Evolutionary conservation across 306 rosid species (phyloP).

Genomic region (Canavalia ensiformis): DNA sequence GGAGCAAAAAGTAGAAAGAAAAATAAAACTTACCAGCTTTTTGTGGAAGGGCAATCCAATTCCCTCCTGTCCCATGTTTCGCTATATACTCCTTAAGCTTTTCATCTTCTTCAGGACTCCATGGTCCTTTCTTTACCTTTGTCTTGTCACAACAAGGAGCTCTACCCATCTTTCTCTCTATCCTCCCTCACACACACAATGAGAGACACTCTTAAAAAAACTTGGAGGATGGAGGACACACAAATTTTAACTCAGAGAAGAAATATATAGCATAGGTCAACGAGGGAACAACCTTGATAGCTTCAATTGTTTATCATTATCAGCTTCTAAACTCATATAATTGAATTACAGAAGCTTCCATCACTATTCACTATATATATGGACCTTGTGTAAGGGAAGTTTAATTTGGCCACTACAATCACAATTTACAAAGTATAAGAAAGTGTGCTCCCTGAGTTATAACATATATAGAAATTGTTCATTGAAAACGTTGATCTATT

Average conservation of each 20-base stretch:
- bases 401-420: constrained; percentile 43
- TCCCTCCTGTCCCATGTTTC: constrained; percentile 75
- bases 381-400: constrained; percentile 30
- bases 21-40: constrained; percentile 61
- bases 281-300: constrained; percentile 38
- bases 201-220: background rate
- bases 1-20: background rate
- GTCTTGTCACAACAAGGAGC: constrained; percentile 89
- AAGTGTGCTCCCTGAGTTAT: constrained; percentile 38
- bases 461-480: background rate
- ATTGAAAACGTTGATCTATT: constrained; percentile 43
- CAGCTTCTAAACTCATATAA: constrained; percentile 17
- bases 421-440: constrained; percentile 51
- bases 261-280: constrained; percentile 60
- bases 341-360: constrained; percentile 46
- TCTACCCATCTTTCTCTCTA: constrained; percentile 64
- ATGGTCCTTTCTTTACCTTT: constrained; percentile 84
- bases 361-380: constrained; percentile 25
- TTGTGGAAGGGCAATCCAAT: constrained; percentile 85
- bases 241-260: constrained; percentile 30
- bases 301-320: constrained; percentile 44
- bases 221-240: constrained; percentile 38
- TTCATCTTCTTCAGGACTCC: constrained; percentile 86
- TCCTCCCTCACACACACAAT: background rate
- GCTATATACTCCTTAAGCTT: constrained; percentile 69